Percentiles rank a stretch among this genome's conserved stretches.
phyloP scores from a whole-genome alignment of 495 filamentous ascomycete species.

The Penicillium verhagenii region DNA sequence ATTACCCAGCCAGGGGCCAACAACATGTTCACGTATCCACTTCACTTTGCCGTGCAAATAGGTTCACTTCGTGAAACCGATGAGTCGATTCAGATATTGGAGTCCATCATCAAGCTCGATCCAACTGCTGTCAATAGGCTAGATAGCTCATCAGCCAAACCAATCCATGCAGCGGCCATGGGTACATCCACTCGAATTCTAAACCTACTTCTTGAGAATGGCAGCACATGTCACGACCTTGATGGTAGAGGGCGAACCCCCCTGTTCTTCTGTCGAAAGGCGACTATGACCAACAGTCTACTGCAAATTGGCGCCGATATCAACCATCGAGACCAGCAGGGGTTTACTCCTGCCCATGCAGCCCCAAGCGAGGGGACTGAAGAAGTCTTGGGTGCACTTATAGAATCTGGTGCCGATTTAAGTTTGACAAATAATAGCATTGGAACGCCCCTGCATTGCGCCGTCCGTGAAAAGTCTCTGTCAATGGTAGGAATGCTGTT shows the following conservation, averaged over 20 bases:
- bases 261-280: conserved; percentile 18
- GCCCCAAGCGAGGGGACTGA: conserved; percentile 17
- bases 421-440: conserved; percentile 4
- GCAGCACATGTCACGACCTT: conserved; percentile 8
- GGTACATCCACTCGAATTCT: conserved; percentile 11
- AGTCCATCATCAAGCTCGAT: conserved; percentile 12
- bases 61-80: conserved; percentile 17
- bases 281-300: conserved; percentile 14
- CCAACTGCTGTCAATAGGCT: conserved; percentile 6
- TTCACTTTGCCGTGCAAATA: conserved; percentile 25
- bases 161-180: conserved; percentile 11
- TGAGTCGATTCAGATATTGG: conserved; percentile 19
- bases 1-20: conserved; percentile 8
- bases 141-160: conserved; percentile 6
- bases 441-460: conserved; percentile 12
- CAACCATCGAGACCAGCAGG: conserved; percentile 16
- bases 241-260: conserved; percentile 12
- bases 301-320: conserved; percentile 11
- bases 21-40: conserved; percentile 15
- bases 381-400: conserved; percentile 10
- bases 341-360: conserved; percentile 18
- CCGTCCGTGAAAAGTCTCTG: conserved; percentile 5
- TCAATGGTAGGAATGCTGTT: conserved; percentile 7
- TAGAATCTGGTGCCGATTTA: conserved; percentile 3
- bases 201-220: conserved; percentile 18